These are phyloP conservation scores for Ambrosia hybrid DNA, from an alignment of 140 eudicot species.

Conservation along the genomic window DNA sequence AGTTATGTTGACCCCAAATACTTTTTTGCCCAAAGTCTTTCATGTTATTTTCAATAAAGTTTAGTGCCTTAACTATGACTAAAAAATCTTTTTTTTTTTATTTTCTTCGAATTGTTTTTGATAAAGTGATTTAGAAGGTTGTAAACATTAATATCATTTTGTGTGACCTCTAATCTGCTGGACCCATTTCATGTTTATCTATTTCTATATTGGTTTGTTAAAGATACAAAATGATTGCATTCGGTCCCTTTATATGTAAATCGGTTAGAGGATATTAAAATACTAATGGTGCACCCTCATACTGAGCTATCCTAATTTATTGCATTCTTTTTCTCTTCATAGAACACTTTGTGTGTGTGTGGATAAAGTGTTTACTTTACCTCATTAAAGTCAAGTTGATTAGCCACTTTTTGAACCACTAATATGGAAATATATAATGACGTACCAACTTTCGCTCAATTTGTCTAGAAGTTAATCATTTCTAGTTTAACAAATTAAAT, in stretches of 20 bases:
- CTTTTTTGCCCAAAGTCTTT: neutral
- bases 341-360: constrained; percentile 7
- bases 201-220: neutral
- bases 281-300: neutral
- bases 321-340: constrained; percentile 9
- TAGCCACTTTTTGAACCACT: neutral
- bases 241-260: too few relatives aligned
- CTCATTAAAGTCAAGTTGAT: constrained; percentile 22
- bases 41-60: neutral
- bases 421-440: constrained; percentile 19
- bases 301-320: neutral
- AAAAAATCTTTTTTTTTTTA: too few relatives aligned
- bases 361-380: constrained; percentile 24
- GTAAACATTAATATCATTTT: neutral
- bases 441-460: constrained; percentile 8
- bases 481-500: too few relatives aligned
- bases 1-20: neutral
- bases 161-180: neutral
- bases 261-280: neutral
- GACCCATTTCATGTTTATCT: neutral
- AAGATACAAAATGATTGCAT: neutral
- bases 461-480: constrained; percentile 17
- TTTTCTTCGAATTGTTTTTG: too few relatives aligned
- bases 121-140: too few relatives aligned
- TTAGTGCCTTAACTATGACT: neutral